These are phyloP conservation scores for Ogataea paraovalis DNA, from an alignment of 805 yeast genomes.

Conservation along the genomic window DNA sequence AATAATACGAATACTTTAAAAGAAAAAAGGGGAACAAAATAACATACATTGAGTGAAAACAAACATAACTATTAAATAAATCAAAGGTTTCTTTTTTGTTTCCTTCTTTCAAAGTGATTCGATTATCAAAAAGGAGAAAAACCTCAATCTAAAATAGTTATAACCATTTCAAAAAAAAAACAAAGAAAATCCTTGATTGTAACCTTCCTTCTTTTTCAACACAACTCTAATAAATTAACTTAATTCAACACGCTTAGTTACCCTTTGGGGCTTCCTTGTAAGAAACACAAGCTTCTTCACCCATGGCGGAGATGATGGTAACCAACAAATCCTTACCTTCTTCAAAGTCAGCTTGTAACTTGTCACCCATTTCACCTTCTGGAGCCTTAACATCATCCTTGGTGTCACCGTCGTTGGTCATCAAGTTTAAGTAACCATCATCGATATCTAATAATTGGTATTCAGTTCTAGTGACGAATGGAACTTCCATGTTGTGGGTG, in stretches of 20 bases:
- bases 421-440: slow-evolving; percentile 94
- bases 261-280: slow-evolving; percentile 96
- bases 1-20: background rate
- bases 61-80: background rate
- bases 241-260: slow-evolving; percentile 22
- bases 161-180: background rate
- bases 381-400: slow-evolving; percentile 99
- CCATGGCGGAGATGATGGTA: slow-evolving; percentile 97
- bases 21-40: background rate
- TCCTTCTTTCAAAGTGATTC: background rate
- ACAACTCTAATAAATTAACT: slow-evolving; percentile 1
- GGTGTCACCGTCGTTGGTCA: slow-evolving; percentile 97
- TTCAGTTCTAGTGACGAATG: slow-evolving; percentile 94
- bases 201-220: slow-evolving; percentile 1
- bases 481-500: slow-evolving; percentile 99
- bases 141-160: background rate
- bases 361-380: slow-evolving; percentile 96
- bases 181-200: background rate
- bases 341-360: slow-evolving; percentile 87
- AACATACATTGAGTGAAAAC: background rate
- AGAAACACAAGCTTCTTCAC: slow-evolving; percentile 98
- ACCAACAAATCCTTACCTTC: slow-evolving; percentile 97
- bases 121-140: background rate
- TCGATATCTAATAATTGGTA: slow-evolving; percentile 96
- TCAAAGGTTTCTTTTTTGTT: background rate